Evolutionary conservation across 164 flowering plant genomes (phyloP).

Genomic region (Magnolia kwangsiensis): DNA sequence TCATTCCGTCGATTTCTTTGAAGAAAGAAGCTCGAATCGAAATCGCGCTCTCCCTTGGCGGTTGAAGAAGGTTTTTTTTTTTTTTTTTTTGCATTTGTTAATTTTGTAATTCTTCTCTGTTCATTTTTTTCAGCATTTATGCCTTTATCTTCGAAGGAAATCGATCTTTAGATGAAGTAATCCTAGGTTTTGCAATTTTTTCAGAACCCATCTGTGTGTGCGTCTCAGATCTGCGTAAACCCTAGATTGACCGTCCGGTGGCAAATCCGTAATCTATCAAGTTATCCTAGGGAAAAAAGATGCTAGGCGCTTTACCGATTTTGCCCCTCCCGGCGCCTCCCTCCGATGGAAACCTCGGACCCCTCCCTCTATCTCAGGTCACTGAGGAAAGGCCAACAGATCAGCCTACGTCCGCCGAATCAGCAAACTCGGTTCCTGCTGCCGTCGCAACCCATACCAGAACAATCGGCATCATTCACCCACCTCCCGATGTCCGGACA

Average conservation of each 20-base stretch:
- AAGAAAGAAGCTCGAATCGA: too few relatives aligned
- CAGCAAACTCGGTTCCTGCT: constrained; percentile 20
- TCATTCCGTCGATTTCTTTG: too few relatives aligned
- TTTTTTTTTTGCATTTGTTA: too few relatives aligned
- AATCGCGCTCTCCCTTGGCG: too few relatives aligned
- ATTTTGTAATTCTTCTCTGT: too few relatives aligned
- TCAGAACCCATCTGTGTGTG: background rate
- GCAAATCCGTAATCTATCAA: background rate
- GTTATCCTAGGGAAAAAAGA: constrained; percentile 11
- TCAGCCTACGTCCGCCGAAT: constrained; percentile 18
- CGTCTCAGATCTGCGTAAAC: background rate
- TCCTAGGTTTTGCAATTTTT: background rate
- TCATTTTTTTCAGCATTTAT: too few relatives aligned
- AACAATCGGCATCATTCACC: constrained; percentile 93
- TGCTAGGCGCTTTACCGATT: constrained; percentile 59
- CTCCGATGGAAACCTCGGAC: constrained; percentile 72
- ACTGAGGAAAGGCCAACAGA: constrained; percentile 32
- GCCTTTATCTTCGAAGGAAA: too few relatives aligned
- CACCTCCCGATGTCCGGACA: constrained; percentile 89
- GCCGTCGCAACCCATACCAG: constrained; percentile 78
- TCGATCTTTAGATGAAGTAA: too few relatives aligned
- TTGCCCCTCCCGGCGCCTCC: constrained; percentile 93
- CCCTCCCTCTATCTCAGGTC: constrained; percentile 67
- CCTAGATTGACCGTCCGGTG: background rate
- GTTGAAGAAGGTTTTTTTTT: too few relatives aligned